Base-by-base conservation (phyloP, 176 grass and related monocot species). In the Zea luxurians region DNA sequence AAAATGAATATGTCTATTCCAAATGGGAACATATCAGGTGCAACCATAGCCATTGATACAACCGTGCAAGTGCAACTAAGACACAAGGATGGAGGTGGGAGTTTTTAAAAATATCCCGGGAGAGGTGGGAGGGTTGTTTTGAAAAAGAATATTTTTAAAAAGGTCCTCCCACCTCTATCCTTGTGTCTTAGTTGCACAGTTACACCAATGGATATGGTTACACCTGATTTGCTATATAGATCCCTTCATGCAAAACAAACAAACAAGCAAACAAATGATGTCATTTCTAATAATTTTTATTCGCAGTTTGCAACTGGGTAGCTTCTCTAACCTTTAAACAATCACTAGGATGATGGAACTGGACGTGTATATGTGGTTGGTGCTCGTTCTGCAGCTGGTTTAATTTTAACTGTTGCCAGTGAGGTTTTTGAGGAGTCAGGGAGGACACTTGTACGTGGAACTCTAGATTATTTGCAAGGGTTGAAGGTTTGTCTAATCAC, bases 381-480 rank as follows among this genome's bases (percentile, higher is more conserved):
- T 10, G 96, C 96, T 77, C 89, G 86, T 75, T 87, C 83, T 90
- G 96, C 96, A 68, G 82, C 85, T 17, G 92, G 96, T 13, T 85
- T 98, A 73, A 65, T 90, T 67, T 90, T 98, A 77, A 98, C 89
- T 78, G 71, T 98, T 89, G 91, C 89, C 71, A 98, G 96, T 83
- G 96, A 98, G 77, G 88, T 92, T 86, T 98, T 98, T 83, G 96
- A 98, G 83, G 96, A 98, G 36, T 98, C 96, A 35, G 96, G 91
- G 47, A 80, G 96, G 60, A 90, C 91, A 42, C 88, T 98, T 79
- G 96, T 98, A 8, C 92, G 96, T 60, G 96, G 96, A 73, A 99
- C 96, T 78, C 90, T 99, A 59, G 96, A 99, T 81, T 99, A 99
- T 80, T 85, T 99, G 48, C 96, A 99, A 88, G 96, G 96, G 68